phyloP scores from a whole-genome alignment of 2,329 filamentous ascomycete genomes.

The Paramyrothecium sp. region DNA sequence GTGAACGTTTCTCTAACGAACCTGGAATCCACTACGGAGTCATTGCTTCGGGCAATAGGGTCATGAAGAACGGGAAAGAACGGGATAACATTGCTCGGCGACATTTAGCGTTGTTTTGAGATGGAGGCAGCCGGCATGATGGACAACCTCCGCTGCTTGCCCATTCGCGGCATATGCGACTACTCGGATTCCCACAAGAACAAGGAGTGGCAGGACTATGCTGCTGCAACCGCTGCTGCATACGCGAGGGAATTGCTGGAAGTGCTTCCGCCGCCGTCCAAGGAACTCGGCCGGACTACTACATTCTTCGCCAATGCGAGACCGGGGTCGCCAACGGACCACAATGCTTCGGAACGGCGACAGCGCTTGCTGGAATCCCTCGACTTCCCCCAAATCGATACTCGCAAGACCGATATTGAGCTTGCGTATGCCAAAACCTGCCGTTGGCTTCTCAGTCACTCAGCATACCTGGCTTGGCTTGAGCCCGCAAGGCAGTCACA shows the following conservation, averaged over 20 bases:
- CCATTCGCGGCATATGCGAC: constrained; percentile 33
- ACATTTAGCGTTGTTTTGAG: constrained; percentile 18
- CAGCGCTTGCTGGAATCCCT: neutral
- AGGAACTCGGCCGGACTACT: too few relatives aligned
- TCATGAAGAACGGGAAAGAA: constrained; percentile 2
- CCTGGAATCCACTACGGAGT: constrained; percentile 6
- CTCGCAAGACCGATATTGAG: neutral
- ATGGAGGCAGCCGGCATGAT: constrained; percentile 24
- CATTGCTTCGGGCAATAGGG: constrained; percentile 9
- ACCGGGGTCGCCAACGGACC: too few relatives aligned
- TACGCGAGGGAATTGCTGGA: constrained; percentile 3
- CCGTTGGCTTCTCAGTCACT: neutral
- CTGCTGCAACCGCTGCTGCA: constrained; percentile 26
- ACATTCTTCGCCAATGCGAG: too few relatives aligned
- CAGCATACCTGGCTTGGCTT: neutral
- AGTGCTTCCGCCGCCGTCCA: neutral
- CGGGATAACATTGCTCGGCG: constrained; percentile 1
- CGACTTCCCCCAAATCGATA: neutral
- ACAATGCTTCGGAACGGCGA: neutral
- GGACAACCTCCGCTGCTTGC: constrained; percentile 22
- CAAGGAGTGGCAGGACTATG: constrained; percentile 31
- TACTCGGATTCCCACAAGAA: constrained; percentile 36
- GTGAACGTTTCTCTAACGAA: neutral
- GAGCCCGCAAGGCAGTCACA: neutral
- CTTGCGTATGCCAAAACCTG: neutral